Evolutionary conservation across 805 yeast genomes (phyloP), one percentile per base, ranked within the genome.

Genomic region (Blastobotrys muscicola): DNA sequence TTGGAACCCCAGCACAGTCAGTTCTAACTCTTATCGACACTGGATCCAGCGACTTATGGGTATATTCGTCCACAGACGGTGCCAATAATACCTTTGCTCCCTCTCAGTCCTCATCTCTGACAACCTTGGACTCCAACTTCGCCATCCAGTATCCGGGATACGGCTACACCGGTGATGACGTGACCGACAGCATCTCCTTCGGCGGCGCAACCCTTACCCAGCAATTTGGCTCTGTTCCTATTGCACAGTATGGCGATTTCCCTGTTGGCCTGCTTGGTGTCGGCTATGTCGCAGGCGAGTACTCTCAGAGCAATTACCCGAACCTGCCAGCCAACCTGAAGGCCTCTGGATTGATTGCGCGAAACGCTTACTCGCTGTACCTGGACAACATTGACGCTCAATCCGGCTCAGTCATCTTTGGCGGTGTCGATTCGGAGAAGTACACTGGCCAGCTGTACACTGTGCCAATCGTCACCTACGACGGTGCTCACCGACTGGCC

Each of bases 41-140:
- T 3, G 92, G 90, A 2, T 80, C 89, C 0, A 71, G 83, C 1
- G 90, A 82, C 57, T 58, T 82, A 40, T 81, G 85, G 85, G 75
- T 81, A 6, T 20, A 20, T 6, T 20, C 26, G 26, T 20, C 26
- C 6, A 20, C 26, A 20, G 26, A 20, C 26, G 26, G 26, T 4
- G 26, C 26, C 26, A 20, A 20, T 6, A 20, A 6, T 6, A 20
- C 26, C 26, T 20, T 20, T 20, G 26, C 26, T 6, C 26, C 26
- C 4, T 20, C 26, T 6, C 26, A 20, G 26, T 20, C 26, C 26
- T 20, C 26, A 4, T 20, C 26, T 4, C 26, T 20, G 6, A 20
- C 4, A 4, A 20, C 26, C 26, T 6, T 20, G 6, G 26, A 20
- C 26, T 36, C 40, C n/a, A 47, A 45, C 15, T 62, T 62, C 45